phyloP scores from a whole-genome alignment of 1,284 basidiomycete species.

The Phlebopus sp. region DNA sequence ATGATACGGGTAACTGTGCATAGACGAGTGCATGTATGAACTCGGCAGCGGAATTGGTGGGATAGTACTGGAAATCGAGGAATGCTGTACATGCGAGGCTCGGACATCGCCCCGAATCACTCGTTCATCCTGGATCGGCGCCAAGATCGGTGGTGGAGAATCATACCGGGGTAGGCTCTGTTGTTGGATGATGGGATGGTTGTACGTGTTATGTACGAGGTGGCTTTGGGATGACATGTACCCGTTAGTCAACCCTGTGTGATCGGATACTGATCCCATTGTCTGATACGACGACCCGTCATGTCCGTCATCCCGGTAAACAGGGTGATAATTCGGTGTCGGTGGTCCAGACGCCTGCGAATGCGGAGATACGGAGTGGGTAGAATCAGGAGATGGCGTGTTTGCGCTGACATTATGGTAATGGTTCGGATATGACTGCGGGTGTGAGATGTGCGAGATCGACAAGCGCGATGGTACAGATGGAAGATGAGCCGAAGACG shows the following conservation, averaged over 20 bases:
- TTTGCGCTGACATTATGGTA: conserved; percentile 30
- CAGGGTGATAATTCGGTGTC: conserved; percentile 43
- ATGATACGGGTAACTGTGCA: conserved; percentile 38
- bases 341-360: conserved; percentile 44
- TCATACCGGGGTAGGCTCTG: conserved; percentile 38
- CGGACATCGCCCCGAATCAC: conserved; percentile 36
- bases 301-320: conserved; percentile 43
- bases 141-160: conserved; percentile 52
- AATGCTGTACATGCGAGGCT: conserved; percentile 32
- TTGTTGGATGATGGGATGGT: conserved; percentile 29
- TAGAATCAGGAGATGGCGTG: conserved; percentile 33
- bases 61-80: conserved; percentile 30
- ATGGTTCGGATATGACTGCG: conserved; percentile 36
- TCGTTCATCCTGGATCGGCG: conserved; percentile 51
- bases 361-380: conserved; percentile 49
- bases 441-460: conserved; percentile 38
- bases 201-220: conserved; percentile 32
- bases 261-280: conserved; percentile 28
- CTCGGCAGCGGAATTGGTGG: conserved; percentile 23
- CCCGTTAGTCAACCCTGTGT: conserved; percentile 23
- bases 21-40: conserved; percentile 41
- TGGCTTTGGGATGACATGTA: conserved; percentile 34
- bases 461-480: conserved; percentile 34
- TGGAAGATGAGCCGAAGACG: conserved; percentile 30
- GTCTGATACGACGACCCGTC: conserved; percentile 31